A percentile compares a stretch with the other conserved stretches of the same genome.
Evolutionary conservation across 768 basidiomycete genomes (phyloP).

Genomic region (Inosperma sp.): DNA sequence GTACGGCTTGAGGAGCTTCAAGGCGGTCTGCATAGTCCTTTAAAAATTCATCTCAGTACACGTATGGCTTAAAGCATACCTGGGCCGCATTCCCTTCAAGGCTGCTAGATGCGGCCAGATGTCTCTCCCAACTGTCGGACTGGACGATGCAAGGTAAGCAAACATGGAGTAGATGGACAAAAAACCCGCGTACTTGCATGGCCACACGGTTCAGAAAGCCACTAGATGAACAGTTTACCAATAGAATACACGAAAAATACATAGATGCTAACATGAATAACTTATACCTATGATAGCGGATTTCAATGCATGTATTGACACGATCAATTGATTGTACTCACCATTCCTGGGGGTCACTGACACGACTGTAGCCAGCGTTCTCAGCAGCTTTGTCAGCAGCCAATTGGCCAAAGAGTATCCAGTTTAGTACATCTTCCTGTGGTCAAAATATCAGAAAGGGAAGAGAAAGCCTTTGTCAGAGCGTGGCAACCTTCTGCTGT

Average conservation of each 20-base stretch:
- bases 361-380: background rate
- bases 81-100: background rate
- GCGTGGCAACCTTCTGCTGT: background rate
- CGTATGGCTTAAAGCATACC: background rate
- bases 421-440: background rate
- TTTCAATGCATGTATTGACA: background rate
- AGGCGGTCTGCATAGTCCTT: background rate
- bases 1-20: background rate
- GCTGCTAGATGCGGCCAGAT: background rate
- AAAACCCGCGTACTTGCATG: background rate
- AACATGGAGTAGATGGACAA: background rate
- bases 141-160: background rate
- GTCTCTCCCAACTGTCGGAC: background rate
- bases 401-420: background rate
- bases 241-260: background rate
- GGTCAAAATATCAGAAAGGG: background rate
- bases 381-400: background rate
- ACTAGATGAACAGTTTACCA: background rate
- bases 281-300: background rate
- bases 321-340: background rate
- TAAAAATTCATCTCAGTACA: background rate
- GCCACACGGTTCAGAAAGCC: background rate
- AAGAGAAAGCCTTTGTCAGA: background rate
- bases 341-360: background rate
- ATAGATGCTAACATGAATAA: background rate